Conservation (phyloP, 2,329 filamentous ascomycete genomes). For the Sporothrix pseudoabietina region DNA sequence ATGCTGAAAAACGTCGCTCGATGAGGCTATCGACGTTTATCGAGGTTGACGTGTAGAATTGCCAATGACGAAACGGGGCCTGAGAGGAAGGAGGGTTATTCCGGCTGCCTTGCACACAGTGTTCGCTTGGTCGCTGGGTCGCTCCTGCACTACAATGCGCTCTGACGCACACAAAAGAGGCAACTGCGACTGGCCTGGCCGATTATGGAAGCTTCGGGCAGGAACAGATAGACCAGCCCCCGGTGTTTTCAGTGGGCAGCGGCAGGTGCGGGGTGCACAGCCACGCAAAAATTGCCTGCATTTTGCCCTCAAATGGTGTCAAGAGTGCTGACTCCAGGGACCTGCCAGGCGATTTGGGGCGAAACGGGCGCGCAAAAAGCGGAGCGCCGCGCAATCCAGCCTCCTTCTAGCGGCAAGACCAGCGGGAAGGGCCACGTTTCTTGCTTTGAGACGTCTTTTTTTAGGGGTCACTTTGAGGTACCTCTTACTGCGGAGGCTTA, state of each 20-base stretch:
- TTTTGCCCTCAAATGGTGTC: neutral
- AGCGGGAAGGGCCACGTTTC: slow-evolving; percentile 14
- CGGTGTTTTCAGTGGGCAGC: slow-evolving; percentile 4
- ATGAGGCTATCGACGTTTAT: slow-evolving; percentile 7
- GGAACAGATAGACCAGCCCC: slow-evolving; percentile 20
- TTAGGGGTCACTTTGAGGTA: slow-evolving; percentile 15
- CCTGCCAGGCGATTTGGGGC: slow-evolving; percentile 5
- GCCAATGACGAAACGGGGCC: slow-evolving; percentile 9
- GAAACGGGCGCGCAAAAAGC: neutral
- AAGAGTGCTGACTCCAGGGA: neutral
- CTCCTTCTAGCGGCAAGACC: slow-evolving; percentile 17
- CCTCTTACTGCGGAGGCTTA: neutral
- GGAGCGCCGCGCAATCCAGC: slow-evolving; percentile 22
- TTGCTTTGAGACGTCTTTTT: neutral
- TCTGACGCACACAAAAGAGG: slow-evolving; percentile 21
- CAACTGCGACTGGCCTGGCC: slow-evolving; percentile 11
- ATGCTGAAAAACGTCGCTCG: neutral
- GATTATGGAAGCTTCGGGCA: slow-evolving; percentile 15
- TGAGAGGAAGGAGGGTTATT: slow-evolving; percentile 26
- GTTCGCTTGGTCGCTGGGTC: neutral
- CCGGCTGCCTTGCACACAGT: slow-evolving; percentile 27
- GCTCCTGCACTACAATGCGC: slow-evolving; percentile 12
- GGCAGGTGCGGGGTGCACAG: slow-evolving; percentile 29
- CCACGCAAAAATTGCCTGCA: slow-evolving; percentile 22
- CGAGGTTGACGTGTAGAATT: slow-evolving; percentile 18